phyloP scores from a whole-genome alignment of 2,329 filamentous ascomycete genomes.

The Hypoxylon sp. region DNA sequence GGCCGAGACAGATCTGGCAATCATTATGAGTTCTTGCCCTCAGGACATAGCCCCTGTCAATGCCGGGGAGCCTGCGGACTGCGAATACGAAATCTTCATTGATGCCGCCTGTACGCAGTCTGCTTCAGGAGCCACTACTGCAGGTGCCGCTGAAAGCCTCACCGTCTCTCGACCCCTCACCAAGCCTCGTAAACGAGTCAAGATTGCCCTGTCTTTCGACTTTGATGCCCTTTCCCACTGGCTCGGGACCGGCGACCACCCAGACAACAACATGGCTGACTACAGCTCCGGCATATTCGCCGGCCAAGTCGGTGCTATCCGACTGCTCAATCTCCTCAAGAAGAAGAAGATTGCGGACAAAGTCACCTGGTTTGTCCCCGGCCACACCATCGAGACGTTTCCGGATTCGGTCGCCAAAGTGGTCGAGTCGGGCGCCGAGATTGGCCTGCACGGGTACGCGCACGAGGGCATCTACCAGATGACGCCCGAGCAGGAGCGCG shows the following conservation, averaged over 20 bases:
- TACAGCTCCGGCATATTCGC: background rate
- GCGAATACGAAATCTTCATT: background rate
- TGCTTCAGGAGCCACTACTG: background rate
- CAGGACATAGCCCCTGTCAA: background rate
- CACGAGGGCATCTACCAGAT: background rate
- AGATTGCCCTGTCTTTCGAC: background rate
- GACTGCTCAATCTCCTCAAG: background rate
- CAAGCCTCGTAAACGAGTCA: background rate
- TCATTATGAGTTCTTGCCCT: background rate
- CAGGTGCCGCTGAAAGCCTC: background rate
- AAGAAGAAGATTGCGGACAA: background rate
- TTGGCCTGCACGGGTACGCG: background rate
- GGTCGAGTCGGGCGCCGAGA: background rate
- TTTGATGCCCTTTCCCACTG: background rate
- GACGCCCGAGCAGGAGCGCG: background rate
- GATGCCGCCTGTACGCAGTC: background rate
- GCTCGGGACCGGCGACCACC: background rate
- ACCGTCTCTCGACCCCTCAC: background rate
- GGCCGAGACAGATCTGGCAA: background rate
- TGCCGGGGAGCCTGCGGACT: background rate
- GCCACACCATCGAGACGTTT: background rate
- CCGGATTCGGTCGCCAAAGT: background rate
- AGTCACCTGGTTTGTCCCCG: background rate
- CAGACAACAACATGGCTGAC: background rate
- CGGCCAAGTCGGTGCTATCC: background rate